Conservation (phyloP, 225 moss, liverwort and hornwort genomes). For the Sphagnum tenellum region DNA sequence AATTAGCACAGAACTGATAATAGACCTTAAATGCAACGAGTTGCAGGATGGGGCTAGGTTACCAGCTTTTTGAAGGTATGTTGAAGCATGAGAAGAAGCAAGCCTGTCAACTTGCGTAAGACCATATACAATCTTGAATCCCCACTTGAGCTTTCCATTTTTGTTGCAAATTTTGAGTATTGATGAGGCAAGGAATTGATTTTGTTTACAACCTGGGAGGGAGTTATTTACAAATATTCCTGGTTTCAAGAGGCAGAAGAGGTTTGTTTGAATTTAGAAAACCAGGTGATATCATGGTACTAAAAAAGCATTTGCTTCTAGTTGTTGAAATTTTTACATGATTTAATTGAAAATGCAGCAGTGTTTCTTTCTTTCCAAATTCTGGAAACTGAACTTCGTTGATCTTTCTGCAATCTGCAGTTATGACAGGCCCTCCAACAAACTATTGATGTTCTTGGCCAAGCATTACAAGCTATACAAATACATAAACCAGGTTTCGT, state of each 20-base stretch:
- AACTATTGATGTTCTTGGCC: constrained; percentile 58
- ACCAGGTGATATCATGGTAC: too few species aligned
- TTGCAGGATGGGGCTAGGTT: constrained; percentile 68
- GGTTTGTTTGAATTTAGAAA: too few species aligned
- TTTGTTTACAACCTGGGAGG: neutral
- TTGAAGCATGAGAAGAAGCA: constrained; percentile 50
- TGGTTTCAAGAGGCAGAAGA: too few species aligned
- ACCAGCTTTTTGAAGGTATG: constrained; percentile 77
- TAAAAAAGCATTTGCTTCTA: too few species aligned
- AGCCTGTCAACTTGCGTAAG: constrained; percentile 71
- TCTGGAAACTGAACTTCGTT: too few species aligned
- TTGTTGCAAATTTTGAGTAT: too few species aligned
- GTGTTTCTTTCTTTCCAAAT: constrained; percentile 22
- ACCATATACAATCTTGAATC: constrained; percentile 8
- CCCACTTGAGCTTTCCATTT: constrained; percentile 1
- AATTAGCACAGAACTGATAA: neutral
- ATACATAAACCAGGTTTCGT: constrained; percentile 58
- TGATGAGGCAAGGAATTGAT: neutral
- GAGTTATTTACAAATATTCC: too few species aligned
- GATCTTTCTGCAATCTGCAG: constrained; percentile 34
- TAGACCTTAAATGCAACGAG: neutral
- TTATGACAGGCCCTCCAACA: constrained; percentile 82
- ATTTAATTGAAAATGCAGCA: neutral
- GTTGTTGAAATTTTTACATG: too few species aligned
- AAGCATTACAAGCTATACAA: constrained; percentile 69